Base-by-base conservation (phyloP, 164 flowering plant genomes). In the Protea cynaroides region DNA sequence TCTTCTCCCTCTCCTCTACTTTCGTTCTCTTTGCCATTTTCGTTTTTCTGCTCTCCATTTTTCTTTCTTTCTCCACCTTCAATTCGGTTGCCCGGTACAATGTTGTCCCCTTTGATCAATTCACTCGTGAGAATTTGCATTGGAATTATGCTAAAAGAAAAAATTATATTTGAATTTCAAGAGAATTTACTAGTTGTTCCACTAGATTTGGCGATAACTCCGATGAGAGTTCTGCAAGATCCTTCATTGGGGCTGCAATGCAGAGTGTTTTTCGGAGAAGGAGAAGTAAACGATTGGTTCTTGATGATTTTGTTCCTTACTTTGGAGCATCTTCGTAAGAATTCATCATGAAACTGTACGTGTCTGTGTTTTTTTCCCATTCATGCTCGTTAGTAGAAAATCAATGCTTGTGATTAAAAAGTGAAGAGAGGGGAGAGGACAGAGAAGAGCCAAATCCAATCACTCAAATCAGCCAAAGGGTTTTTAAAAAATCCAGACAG, bases 321-420 rank as follows among this genome's bases (percentile, higher is more conserved):
- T 1, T 79, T 95, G 62, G 97, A 95, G 71, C 96, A 89, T 17
- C 80, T 88, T 23, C 83, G 93, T n/a, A 83, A 80, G 67, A 83
- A 92, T 68, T 95, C 99, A 24, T 65, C 96, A 1, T 95, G 99
- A 90, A 89, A 58, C 96, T 97, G 97, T 95, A 82, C 40, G 97
- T 68, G 21, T 66, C 14, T 19, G 12, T 50, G 58, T 5, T 23
- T 53, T 29, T 29, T n/a, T n/a, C n/a, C 34, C 34, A 29, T 29
- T 29, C 34, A 11, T n/a, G n/a, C n/a, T n/a, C n/a, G n/a, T n/a
- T n/a, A n/a, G n/a, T n/a, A n/a, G n/a, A n/a, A n/a, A n/a, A n/a
- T n/a, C n/a, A n/a, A n/a, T n/a, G n/a, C n/a, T n/a, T n/a, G n/a
- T n/a, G n/a, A n/a, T n/a, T n/a, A n/a, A n/a, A n/a, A n/a, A n/a